Evolutionary conservation across 371 early-diverging fungal genomes (phyloP).

Genomic region (Apophysomyces elegans): DNA sequence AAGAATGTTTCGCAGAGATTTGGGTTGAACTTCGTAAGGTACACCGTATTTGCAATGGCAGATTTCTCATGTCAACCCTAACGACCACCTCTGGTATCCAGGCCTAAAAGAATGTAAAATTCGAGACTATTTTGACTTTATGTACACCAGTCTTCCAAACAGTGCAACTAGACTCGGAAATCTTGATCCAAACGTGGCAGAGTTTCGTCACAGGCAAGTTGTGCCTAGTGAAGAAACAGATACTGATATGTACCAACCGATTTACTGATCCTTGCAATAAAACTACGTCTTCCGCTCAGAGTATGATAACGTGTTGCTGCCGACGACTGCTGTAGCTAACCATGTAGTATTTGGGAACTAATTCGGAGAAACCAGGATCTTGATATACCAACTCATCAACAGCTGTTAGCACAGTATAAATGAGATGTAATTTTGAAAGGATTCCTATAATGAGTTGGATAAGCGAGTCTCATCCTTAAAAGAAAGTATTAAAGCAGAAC

Average conservation of each 20-base stretch:
- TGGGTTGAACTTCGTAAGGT: too few relatives aligned
- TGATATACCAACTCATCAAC: slow-evolving; percentile 97
- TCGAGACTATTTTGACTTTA: slow-evolving; percentile 91
- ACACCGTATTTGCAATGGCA: too few relatives aligned
- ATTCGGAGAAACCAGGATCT: slow-evolving; percentile 92
- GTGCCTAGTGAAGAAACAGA: neutral
- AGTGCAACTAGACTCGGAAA: too few relatives aligned
- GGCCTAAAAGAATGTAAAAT: slow-evolving; percentile 81
- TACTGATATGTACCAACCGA: slow-evolving; percentile 29
- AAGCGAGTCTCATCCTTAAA: slow-evolving; percentile 66
- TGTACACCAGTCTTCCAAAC: slow-evolving; percentile 91
- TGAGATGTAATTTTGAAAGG: slow-evolving; percentile 95
- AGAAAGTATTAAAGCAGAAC: slow-evolving; percentile 72
- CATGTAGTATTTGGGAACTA: slow-evolving; percentile 85
- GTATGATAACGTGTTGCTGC: slow-evolving; percentile 41
- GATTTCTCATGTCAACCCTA: too few relatives aligned
- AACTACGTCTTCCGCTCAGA: slow-evolving; percentile 84
- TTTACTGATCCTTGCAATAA: slow-evolving; percentile 73
- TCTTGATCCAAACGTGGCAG: slow-evolving; percentile 70
- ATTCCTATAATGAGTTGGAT: slow-evolving; percentile 59
- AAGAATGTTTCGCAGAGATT: too few relatives aligned
- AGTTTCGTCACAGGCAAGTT: slow-evolving; percentile 69
- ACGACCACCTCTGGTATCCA: slow-evolving; percentile 58
- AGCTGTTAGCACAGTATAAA: slow-evolving; percentile 95
- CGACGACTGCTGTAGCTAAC: too few relatives aligned